A percentile compares a stretch with the other conserved stretches of the same genome.
phyloP scores from a whole-genome alignment of 2,329 filamentous ascomycete genomes.

The Penicillium sp. region DNA sequence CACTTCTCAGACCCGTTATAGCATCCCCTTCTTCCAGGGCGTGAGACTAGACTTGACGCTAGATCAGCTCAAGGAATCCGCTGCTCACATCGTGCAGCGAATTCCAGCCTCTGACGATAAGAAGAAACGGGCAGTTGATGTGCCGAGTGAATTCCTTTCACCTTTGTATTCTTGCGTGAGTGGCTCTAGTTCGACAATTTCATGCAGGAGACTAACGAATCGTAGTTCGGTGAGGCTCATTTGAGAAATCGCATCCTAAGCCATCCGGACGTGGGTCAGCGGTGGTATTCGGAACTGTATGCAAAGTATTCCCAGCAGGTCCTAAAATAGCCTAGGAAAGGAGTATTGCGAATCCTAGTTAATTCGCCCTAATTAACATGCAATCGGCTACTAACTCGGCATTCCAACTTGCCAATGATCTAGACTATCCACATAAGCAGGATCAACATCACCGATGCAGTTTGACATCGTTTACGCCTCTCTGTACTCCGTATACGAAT shows the following conservation, averaged over 20 bases:
- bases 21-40: conserved; percentile 58
- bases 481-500: neutral
- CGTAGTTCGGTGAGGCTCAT: conserved; percentile 39
- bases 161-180: conserved; percentile 38
- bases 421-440: neutral
- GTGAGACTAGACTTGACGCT: conserved; percentile 53
- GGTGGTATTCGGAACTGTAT: conserved; percentile 39
- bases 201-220: neutral
- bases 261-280: conserved; percentile 38
- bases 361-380: neutral
- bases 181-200: neutral
- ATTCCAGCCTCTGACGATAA: conserved; percentile 34
- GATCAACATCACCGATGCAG: neutral
- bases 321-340: conserved; percentile 11
- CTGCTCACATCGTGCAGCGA: conserved; percentile 32
- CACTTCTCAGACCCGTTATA: conserved; percentile 37
- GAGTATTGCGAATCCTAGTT: neutral
- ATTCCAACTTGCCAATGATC: neutral
- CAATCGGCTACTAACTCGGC: neutral
- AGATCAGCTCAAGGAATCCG: conserved; percentile 38
- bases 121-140: conserved; percentile 36
- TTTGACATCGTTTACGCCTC: neutral
- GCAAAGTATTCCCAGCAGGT: conserved; percentile 30
- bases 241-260: conserved; percentile 39
- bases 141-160: conserved; percentile 40